phyloP scores from a whole-genome alignment of 768 basidiomycete species.

The Plicaturopsis crispa region DNA sequence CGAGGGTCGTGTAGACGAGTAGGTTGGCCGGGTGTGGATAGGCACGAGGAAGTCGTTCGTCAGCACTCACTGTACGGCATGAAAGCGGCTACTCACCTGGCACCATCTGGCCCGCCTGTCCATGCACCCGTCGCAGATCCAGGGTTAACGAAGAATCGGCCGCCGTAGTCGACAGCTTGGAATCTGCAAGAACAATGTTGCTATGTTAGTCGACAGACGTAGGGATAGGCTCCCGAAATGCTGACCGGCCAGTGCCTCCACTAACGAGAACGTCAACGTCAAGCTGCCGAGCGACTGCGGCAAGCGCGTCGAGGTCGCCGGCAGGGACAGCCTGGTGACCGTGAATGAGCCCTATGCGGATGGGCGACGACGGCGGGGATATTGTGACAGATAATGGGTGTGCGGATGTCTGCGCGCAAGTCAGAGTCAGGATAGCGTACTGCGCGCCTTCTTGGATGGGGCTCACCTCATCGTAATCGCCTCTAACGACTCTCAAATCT shows the following conservation, averaged over 20 bases:
- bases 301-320: conserved; percentile 88
- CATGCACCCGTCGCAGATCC: conserved; percentile 95
- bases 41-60: too few relatives aligned
- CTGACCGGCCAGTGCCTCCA: conserved; percentile 92
- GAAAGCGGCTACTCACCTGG: too few relatives aligned
- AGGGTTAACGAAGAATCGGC: conserved; percentile 92
- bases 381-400: conserved; percentile 81
- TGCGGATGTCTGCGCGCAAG: conserved; percentile 39
- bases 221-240: conserved; percentile 5
- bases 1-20: conserved; percentile 9
- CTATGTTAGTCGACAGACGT: not conserved
- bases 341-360: conserved; percentile 88
- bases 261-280: conserved; percentile 94
- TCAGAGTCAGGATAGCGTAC: conserved; percentile 3
- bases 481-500: conserved; percentile 86
- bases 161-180: conserved; percentile 88
- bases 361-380: conserved; percentile 73
- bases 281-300: conserved; percentile 87
- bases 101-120: conserved; percentile 64
- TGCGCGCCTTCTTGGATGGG: not conserved
- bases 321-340: conserved; percentile 92
- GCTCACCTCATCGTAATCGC: conserved; percentile 90
- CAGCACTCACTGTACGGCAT: too few relatives aligned
- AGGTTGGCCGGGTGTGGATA: too few relatives aligned
- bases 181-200: conserved; percentile 50